Percentiles rank a stretch among this genome's conserved stretches.
Conservation (phyloP, 306 rosid genomes). For the Trifolium fragiferum region DNA sequence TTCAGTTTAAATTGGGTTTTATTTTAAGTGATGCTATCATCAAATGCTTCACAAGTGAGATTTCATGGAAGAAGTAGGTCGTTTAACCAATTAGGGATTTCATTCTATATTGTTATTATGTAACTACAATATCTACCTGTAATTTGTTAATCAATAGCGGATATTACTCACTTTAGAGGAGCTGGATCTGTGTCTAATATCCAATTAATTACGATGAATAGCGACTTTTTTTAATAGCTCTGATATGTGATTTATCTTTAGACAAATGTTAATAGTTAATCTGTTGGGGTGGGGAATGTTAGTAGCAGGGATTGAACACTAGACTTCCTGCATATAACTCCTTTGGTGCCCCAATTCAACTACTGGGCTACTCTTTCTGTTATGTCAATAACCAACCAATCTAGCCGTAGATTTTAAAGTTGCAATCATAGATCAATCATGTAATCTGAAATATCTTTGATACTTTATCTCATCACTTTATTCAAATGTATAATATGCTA, state of each 20-base stretch:
- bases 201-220: not conserved
- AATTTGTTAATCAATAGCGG: no score
- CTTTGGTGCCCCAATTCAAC: not conserved
- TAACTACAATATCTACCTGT: no score
- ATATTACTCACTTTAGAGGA: no score
- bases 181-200: not conserved
- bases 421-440: not conserved
- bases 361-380: not conserved
- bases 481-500: not conserved
- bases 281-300: not conserved
- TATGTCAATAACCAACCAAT: not conserved
- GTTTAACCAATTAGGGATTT: constrained; percentile 12
- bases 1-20: not conserved
- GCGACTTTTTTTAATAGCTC: not conserved
- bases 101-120: not conserved
- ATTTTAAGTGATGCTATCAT: not conserved
- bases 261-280: not conserved
- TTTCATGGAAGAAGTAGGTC: not conserved
- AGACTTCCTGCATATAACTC: no score
- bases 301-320: not conserved
- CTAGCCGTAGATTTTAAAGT: not conserved
- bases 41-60: not conserved
- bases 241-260: not conserved
- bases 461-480: not conserved
- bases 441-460: not conserved